Evolutionary conservation across 768 basidiomycete species (phyloP).

Genomic region (Lactarius tabidus): DNA sequence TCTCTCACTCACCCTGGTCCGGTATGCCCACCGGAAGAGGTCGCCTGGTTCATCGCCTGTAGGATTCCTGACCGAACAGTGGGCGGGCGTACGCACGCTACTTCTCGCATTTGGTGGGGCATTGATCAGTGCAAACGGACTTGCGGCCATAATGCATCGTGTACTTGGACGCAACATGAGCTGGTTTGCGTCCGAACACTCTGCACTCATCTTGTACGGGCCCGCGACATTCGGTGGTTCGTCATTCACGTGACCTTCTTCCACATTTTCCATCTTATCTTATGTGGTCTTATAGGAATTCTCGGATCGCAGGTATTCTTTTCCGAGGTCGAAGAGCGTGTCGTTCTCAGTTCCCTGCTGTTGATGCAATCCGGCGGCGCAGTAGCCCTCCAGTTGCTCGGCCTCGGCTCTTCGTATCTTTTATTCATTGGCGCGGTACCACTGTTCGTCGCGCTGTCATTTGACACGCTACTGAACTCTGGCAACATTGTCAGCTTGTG

Average conservation of each 20-base stretch:
- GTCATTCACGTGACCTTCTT: constrained; percentile 26
- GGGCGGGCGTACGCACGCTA: constrained; percentile 47
- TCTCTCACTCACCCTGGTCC: constrained; percentile 44
- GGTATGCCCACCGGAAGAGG: constrained; percentile 35
- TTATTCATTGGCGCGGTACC: constrained; percentile 62
- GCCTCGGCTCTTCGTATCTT: constrained; percentile 73
- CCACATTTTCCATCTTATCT: not conserved
- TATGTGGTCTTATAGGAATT: constrained; percentile 43
- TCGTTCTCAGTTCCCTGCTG: constrained; percentile 55
- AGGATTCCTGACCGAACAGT: constrained; percentile 40
- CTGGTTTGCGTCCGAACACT: constrained; percentile 78
- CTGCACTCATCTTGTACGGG: constrained; percentile 63
- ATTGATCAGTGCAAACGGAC: constrained; percentile 58
- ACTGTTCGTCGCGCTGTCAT: constrained; percentile 50
- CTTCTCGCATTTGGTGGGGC: constrained; percentile 51
- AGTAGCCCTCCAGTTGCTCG: constrained; percentile 54
- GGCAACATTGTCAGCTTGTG: constrained; percentile 46
- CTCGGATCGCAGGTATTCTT: constrained; percentile 59
- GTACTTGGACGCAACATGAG: constrained; percentile 69
- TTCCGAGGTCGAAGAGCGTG: constrained; percentile 53
- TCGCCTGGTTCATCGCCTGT: constrained; percentile 24
- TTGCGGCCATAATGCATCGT: constrained; percentile 64
- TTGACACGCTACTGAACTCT: constrained; percentile 44
- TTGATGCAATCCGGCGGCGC: constrained; percentile 57
- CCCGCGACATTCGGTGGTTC: constrained; percentile 70